Conservation (phyloP, 2,329 filamentous ascomycete species). For the Aureobasidium zeae region DNA sequence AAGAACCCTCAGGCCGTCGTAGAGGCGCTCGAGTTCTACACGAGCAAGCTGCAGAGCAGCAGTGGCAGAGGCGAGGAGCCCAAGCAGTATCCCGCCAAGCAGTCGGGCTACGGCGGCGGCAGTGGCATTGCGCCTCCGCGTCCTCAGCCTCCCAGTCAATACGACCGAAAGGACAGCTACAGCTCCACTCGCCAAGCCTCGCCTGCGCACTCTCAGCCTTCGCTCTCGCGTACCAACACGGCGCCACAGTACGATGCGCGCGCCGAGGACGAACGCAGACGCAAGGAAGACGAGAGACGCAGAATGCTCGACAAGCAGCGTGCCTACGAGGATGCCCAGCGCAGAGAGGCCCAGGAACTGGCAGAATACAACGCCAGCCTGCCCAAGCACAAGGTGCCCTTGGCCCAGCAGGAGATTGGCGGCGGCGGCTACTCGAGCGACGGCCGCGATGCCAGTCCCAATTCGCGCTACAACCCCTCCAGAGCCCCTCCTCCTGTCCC, state of each 20-base stretch:
- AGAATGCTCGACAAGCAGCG: constrained; percentile 31
- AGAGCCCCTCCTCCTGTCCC: constrained; percentile 58
- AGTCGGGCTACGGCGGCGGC: constrained; percentile 36
- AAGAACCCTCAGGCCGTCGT: constrained; percentile 67
- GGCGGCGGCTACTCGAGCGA: constrained; percentile 45
- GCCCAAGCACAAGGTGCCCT: constrained; percentile 67
- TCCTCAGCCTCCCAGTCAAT: constrained; percentile 34
- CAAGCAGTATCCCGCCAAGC: constrained; percentile 54
- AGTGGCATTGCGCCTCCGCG: constrained; percentile 41
- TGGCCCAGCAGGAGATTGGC: constrained; percentile 85
- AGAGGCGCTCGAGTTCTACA: constrained; percentile 77
- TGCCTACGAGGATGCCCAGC: constrained; percentile 36
- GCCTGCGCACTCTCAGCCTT: constrained; percentile 15
- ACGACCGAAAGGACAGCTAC: constrained; percentile 39
- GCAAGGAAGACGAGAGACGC: constrained; percentile 33
- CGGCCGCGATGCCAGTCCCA: constrained; percentile 35
- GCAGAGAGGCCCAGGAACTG: constrained; percentile 60
- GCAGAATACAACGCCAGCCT: constrained; percentile 76
- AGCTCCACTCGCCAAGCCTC: constrained; percentile 13
- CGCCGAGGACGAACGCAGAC: constrained; percentile 32
- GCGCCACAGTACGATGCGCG: constrained; percentile 26
- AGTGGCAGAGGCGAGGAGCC: constrained; percentile 63
- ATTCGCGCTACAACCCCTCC: constrained; percentile 73
- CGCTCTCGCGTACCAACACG: constrained; percentile 21
- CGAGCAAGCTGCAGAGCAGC: constrained; percentile 65